phyloP scores from a whole-genome alignment of 2,329 filamentous ascomycete species.

The Pseudophaeomoniella oleicola region DNA sequence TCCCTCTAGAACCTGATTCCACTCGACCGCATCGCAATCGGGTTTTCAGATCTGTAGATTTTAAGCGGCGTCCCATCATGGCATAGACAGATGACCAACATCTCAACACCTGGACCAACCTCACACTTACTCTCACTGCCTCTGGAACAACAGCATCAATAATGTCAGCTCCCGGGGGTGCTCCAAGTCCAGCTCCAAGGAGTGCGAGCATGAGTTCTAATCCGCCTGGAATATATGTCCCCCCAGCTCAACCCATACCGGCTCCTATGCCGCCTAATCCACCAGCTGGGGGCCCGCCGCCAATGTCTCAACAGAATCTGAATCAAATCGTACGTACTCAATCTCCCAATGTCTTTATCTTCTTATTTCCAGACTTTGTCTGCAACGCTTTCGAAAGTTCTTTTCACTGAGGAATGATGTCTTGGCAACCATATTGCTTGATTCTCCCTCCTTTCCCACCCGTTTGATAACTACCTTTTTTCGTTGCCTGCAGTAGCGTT shows the following conservation, averaged over 20 bases:
- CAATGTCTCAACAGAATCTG: slow-evolving; percentile 70
- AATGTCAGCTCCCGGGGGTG: slow-evolving; percentile 7
- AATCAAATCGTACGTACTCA: slow-evolving; percentile 75
- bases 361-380: no score
- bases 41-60: no score
- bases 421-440: no score
- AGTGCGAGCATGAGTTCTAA: slow-evolving; percentile 33
- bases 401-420: no score
- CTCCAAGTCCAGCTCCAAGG: slow-evolving; percentile 32
- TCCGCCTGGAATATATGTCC: slow-evolving; percentile 25
- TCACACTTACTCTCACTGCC: no score
- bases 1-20: no score
- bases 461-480: slow-evolving; percentile 3
- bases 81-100: not conserved
- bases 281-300: slow-evolving; percentile 11
- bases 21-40: no score
- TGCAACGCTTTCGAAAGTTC: no score
- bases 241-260: slow-evolving; percentile 31
- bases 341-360: no score
- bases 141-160: slow-evolving; percentile 1
- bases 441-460: slow-evolving; percentile 4
- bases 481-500: not conserved
- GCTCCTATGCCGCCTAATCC: slow-evolving; percentile 17
- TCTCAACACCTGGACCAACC: no score
- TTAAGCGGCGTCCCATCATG: not conserved